These are phyloP conservation scores for Phytophthora hibernalis DNA, from an alignment of 352 stramenopile genomes.

Conservation along the genomic window DNA sequence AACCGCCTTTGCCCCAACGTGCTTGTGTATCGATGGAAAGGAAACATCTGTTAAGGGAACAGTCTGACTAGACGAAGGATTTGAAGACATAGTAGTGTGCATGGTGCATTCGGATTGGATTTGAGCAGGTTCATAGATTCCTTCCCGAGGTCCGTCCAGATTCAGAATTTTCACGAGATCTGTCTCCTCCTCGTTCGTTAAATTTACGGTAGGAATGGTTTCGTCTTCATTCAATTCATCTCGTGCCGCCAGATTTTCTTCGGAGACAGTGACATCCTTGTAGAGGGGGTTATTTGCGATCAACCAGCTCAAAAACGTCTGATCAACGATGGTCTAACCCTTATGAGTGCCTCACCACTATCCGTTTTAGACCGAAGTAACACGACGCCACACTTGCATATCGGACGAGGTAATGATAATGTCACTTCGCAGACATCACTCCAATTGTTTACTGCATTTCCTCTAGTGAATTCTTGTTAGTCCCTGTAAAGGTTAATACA, in stretches of 20 bases:
- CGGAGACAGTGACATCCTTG: constrained; percentile 4
- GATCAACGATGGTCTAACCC: not conserved
- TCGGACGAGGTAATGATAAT: constrained; percentile 1
- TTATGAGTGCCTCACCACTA: not conserved
- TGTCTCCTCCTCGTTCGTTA: not conserved
- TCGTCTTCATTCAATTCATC: not conserved
- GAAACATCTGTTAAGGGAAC: not conserved
- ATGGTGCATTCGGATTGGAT: too few species aligned
- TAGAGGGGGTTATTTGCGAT: constrained; percentile 16
- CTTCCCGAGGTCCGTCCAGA: not conserved
- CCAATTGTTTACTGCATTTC: constrained; percentile 24
- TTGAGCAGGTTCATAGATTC: not conserved
- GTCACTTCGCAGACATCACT: not conserved
- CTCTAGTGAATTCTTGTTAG: constrained; percentile 20
- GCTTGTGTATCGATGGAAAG: too few species aligned
- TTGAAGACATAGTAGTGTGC: too few species aligned
- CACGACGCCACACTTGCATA: not conserved
- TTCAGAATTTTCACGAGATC: not conserved
- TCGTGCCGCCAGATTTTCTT: not conserved
- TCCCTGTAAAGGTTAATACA: too few species aligned
- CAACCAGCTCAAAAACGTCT: not conserved
- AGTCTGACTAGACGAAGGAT: too few species aligned
- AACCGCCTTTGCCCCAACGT: too few species aligned
- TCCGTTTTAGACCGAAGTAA: not conserved
- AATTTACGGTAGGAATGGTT: not conserved